Base-by-base conservation (phyloP, 257 asterid genomes). In the Datura wrightii region DNA sequence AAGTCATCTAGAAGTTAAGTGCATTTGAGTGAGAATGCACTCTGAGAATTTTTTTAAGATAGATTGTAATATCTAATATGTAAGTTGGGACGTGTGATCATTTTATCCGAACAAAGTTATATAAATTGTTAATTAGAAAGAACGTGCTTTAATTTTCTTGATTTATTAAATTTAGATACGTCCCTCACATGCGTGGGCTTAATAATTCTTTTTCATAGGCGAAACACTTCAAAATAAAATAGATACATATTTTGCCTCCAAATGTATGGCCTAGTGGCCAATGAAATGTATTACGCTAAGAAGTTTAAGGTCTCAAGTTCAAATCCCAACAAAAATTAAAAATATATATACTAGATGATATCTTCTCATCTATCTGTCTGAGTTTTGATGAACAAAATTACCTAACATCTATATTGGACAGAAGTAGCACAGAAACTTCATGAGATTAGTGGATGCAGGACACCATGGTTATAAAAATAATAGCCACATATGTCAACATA, bases 1-100 rank as follows among this genome's bases (percentile, higher is more conserved):
- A 89, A 85, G 86, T 62, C 42, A 53, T 83, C 70, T 41, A 48
- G 71, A 85, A 71, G 72, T 4, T 10, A 39, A 41, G 83, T 36
- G 55, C 31, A 24, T 24, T 24, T 24, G 62, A 85, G 11, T 44
- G 15, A 80, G 78, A 85, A 55, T 59, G 82, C 67, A 56, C 82
- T n/a, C 79, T 2, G 14, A 52, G 36, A 46, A 78, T 5, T 62
- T 74, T 74, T 65, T 48, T 54, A 83, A 31, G 37, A 18, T 71
- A 31, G 34, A 16, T 69, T 39, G 31, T 3, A 3, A 13, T 50
- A 31, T 42, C 8, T 50, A 11, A 55, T n/a, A 65, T 83, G 11
- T 83, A 79, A 65, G 2, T 16, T 54, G 31, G 24, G 83, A 79
- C 71, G 46, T 67, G 36, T 52, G 41, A 71, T 36, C 5, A 24